Percentiles rank a stretch among this genome's conserved stretches.
phyloP scores from a whole-genome alignment of 2,329 filamentous ascomycete species.

The Aspergillus carbonarius region DNA sequence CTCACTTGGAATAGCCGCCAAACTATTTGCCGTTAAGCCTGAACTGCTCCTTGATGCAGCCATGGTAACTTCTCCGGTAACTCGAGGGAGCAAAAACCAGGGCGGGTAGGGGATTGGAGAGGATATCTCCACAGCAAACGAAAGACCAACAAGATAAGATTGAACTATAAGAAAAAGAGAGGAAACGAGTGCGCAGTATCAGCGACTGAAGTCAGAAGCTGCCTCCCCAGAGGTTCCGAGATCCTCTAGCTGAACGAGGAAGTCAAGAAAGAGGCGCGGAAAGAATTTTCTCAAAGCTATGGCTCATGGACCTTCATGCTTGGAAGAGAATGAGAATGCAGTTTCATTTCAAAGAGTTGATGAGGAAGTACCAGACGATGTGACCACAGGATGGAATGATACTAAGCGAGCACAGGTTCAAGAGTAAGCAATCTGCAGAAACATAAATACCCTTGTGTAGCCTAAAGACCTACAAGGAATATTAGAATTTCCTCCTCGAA shows the following conservation, averaged over 20 bases:
- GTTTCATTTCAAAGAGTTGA: slow-evolving; percentile 8
- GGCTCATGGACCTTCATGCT: slow-evolving; percentile 9
- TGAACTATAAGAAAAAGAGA: background rate
- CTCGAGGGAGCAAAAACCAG: background rate
- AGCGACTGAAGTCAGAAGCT: background rate
- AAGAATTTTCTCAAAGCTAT: background rate
- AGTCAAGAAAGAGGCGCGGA: background rate
- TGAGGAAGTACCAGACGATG: background rate
- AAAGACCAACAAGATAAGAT: background rate
- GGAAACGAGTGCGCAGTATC: background rate
- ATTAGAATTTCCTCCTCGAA: background rate
- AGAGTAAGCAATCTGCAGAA: background rate
- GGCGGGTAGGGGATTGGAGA: background rate
- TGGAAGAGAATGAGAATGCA: slow-evolving; percentile 3
- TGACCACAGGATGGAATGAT: background rate
- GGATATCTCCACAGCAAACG: background rate
- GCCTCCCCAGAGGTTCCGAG: background rate
- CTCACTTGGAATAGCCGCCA: slow-evolving; percentile 2
- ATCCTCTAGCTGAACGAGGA: background rate
- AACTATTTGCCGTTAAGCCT: background rate
- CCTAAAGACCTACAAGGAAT: background rate
- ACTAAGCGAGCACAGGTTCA: background rate
- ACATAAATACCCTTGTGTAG: background rate
- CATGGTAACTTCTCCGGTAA: slow-evolving; percentile 6
- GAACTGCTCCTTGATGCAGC: slow-evolving; percentile 7